Conservation (phyloP, 2,329 filamentous ascomycete species). For the Paraphaeosphaeria sporulosa region DNA sequence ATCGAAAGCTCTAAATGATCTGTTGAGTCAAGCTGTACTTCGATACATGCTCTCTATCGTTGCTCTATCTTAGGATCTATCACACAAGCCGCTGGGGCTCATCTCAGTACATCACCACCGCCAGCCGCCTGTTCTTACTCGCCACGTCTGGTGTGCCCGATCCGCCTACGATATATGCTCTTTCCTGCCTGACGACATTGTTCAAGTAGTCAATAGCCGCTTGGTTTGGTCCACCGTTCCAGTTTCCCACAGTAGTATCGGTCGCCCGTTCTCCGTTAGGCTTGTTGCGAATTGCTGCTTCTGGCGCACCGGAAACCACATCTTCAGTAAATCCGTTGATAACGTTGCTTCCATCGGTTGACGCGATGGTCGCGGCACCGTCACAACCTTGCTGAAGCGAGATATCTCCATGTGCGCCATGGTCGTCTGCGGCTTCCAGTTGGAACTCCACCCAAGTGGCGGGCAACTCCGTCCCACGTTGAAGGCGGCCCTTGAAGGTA, state of each 20-base stretch:
- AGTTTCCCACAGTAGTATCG: slow-evolving; percentile 50
- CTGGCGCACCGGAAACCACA: slow-evolving; percentile 45
- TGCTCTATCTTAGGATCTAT: not conserved
- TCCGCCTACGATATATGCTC: slow-evolving; percentile 15
- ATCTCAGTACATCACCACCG: slow-evolving; percentile 16
- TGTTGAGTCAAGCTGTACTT: not conserved
- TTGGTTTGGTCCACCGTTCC: slow-evolving; percentile 47
- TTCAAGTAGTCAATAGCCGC: slow-evolving; percentile 38
- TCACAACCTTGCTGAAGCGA: slow-evolving; percentile 50
- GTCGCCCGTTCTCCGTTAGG: slow-evolving; percentile 45
- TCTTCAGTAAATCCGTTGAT: slow-evolving; percentile 30
- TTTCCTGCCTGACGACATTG: slow-evolving; percentile 15
- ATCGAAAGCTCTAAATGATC: not conserved
- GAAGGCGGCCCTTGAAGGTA: slow-evolving; percentile 50
- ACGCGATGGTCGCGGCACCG: slow-evolving; percentile 48
- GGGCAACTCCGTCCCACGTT: slow-evolving; percentile 48
- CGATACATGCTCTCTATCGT: not conserved
- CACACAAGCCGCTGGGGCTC: not conserved
- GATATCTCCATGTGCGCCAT: slow-evolving; percentile 50
- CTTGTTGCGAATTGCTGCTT: slow-evolving; percentile 42
- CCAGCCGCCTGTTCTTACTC: slow-evolving; percentile 13
- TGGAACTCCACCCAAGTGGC: slow-evolving; percentile 54
- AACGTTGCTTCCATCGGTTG: slow-evolving; percentile 46
- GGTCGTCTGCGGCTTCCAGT: slow-evolving; percentile 47
- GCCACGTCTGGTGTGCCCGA: slow-evolving; percentile 14